Conservation (phyloP, 345 rosid species). For the Schrenkiella parvula region DNA sequence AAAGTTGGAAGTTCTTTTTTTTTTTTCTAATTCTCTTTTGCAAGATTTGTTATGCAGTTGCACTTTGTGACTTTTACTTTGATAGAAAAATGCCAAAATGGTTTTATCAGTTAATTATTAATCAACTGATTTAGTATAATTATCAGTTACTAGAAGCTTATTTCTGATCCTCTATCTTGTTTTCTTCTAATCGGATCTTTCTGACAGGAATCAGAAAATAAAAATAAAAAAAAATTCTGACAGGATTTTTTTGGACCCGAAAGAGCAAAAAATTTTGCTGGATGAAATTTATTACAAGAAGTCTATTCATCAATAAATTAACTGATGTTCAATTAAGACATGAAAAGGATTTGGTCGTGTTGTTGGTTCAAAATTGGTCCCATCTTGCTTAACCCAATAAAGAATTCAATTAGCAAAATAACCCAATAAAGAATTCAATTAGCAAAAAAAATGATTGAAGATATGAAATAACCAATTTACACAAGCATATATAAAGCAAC, state of each 20-base stretch:
- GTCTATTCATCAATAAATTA: not conserved
- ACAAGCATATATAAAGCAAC: not conserved
- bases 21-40: not conserved
- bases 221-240: not conserved
- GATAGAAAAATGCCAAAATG: not conserved
- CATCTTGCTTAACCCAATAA: not conserved
- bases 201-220: not conserved
- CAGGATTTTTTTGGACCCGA: not conserved
- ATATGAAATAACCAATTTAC: too few species aligned
- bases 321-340: not conserved
- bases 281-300: not conserved
- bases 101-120: slow-evolving; percentile 8
- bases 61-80: not conserved
- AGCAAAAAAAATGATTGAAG: not conserved
- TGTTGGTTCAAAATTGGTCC: slow-evolving; percentile 10
- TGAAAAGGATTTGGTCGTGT: not conserved
- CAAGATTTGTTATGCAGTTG: not conserved
- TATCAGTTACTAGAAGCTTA: not conserved
- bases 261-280: not conserved
- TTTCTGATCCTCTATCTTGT: not conserved
- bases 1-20: not conserved
- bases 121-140: slow-evolving; percentile 8
- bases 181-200: not conserved
- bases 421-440: not conserved
- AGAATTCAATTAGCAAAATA: not conserved